A percentile compares a stretch with the other conserved stretches of the same genome.
These are phyloP conservation scores for Penicillium egyptiacum DNA, from an alignment of 495 filamentous ascomycete genomes.

Conservation along the genomic window DNA sequence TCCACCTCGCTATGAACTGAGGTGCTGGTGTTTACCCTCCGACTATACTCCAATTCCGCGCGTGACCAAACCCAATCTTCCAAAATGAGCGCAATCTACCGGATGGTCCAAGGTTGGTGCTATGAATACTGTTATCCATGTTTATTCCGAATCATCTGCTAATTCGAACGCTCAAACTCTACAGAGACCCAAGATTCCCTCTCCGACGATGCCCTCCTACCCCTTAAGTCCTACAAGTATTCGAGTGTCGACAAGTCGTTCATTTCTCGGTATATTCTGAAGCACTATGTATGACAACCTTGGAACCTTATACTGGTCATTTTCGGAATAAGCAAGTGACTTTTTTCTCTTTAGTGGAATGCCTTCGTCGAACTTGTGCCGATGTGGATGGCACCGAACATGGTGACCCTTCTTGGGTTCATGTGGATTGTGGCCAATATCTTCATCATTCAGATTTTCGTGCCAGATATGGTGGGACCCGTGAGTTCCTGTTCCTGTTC, in stretches of 20 bases:
- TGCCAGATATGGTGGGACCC: conserved; percentile 91
- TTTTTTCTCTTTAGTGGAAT: conserved; percentile 74
- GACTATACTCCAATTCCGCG: conserved; percentile 15
- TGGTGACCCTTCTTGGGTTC: conserved; percentile 95
- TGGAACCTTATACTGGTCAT: background rate
- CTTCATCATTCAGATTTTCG: conserved; percentile 70
- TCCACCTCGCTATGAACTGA: conserved; percentile 8
- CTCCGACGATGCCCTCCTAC: conserved; percentile 69
- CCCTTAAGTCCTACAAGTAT: conserved; percentile 95
- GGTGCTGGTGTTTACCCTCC: conserved; percentile 12
- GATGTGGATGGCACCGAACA: conserved; percentile 95
- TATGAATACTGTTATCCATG: background rate
- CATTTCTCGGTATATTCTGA: conserved; percentile 88
- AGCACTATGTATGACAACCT: conserved; percentile 75
- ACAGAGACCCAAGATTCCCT: conserved; percentile 59
- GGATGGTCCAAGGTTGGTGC: conserved; percentile 46
- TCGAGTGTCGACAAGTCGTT: conserved; percentile 95
- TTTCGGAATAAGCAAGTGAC: conserved; percentile 10
- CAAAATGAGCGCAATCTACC: conserved; percentile 41
- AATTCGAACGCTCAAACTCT: conserved; percentile 12
- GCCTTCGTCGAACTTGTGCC: conserved; percentile 89
- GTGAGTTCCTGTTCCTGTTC: conserved; percentile 48
- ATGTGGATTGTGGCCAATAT: conserved; percentile 90
- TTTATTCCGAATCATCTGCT: conserved; percentile 12
- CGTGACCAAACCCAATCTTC: conserved; percentile 20